These are phyloP conservation scores for Aspergillus avenaceus DNA, from an alignment of 495 filamentous ascomycete species.

Conservation along the genomic window DNA sequence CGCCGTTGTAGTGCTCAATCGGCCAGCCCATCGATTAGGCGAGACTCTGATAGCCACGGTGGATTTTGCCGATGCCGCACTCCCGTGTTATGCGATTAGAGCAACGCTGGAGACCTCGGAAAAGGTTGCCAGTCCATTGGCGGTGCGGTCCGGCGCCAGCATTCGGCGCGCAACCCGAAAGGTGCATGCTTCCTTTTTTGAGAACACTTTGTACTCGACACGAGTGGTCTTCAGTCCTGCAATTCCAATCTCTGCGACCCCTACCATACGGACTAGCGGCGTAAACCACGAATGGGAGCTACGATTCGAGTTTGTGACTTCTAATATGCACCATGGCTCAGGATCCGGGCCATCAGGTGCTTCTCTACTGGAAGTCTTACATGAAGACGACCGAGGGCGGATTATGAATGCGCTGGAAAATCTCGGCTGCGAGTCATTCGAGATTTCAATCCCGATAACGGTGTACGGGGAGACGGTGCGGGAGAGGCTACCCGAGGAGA, in stretches of 20 bases:
- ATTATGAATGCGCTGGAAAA: conserved; percentile 70
- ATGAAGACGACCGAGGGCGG: conserved; percentile 71
- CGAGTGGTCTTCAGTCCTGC: conserved; percentile 75
- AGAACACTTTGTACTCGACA: conserved; percentile 74
- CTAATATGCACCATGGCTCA: conserved; percentile 33
- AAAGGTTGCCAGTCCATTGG: conserved; percentile 69
- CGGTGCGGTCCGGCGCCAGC: conserved; percentile 77
- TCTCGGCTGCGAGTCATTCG: conserved; percentile 81
- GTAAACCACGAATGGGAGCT: conserved; percentile 83
- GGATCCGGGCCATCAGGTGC: conserved; percentile 32
- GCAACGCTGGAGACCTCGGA: conserved; percentile 75
- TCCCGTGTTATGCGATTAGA: conserved; percentile 76
- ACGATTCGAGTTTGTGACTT: conserved; percentile 82
- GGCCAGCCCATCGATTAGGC: conserved; percentile 88
- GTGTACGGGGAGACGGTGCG: conserved; percentile 71
- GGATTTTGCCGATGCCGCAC: conserved; percentile 69
- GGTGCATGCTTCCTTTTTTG: conserved; percentile 68
- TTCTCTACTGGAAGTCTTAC: conserved; percentile 45
- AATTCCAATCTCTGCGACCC: conserved; percentile 76
- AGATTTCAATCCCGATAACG: conserved; percentile 75
- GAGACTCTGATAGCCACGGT: conserved; percentile 78
- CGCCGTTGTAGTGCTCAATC: conserved; percentile 79
- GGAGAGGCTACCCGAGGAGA: conserved; percentile 40
- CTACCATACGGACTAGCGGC: conserved; percentile 83
- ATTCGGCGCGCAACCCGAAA: conserved; percentile 81